Percentiles rank a stretch among this genome's conserved stretches.
Conservation (phyloP, 225 moss, liverwort and hornwort species). For the Antitrichia curtipendula region DNA sequence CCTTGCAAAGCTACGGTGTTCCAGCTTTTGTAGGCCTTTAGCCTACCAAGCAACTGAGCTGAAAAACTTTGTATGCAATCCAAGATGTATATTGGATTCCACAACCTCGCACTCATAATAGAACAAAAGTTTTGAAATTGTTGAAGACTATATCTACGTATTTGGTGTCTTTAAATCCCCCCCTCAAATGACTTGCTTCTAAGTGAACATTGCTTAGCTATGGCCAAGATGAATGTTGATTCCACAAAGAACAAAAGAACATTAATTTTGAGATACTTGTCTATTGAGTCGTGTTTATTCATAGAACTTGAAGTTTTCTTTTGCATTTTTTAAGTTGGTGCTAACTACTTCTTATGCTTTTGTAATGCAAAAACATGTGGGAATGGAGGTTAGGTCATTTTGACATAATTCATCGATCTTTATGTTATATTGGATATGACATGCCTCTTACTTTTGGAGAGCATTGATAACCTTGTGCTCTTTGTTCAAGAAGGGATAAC, state of each 20-base stretch:
- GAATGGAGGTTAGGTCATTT: not conserved
- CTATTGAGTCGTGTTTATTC: not conserved
- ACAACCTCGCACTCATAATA: not conserved
- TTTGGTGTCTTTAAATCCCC: not conserved
- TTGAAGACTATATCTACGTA: accelerated
- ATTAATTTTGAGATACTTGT: not conserved
- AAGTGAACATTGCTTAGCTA: not conserved
- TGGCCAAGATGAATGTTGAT: not conserved
- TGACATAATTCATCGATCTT: not conserved
- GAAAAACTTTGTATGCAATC: too few species aligned
- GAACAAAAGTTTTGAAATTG: not conserved
- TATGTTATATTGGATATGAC: not conserved
- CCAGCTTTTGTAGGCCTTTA: too few species aligned
- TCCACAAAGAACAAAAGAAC: not conserved
- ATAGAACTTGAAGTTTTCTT: not conserved
- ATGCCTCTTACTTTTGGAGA: not conserved
- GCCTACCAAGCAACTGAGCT: too few species aligned
- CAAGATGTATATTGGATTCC: not conserved
- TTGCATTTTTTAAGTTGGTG: not conserved
- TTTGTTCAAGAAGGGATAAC: accelerated
- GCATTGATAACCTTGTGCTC: not conserved
- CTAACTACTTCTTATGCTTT: not conserved
- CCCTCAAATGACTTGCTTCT: too few species aligned
- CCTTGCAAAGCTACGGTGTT: too few species aligned
- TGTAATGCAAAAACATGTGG: not conserved